Percentiles rank a stretch among this genome's conserved stretches.
These are phyloP conservation scores for Tetradesmus lagerheimii DNA, from an alignment of 139 green algal species.

Conservation along the genomic window DNA sequence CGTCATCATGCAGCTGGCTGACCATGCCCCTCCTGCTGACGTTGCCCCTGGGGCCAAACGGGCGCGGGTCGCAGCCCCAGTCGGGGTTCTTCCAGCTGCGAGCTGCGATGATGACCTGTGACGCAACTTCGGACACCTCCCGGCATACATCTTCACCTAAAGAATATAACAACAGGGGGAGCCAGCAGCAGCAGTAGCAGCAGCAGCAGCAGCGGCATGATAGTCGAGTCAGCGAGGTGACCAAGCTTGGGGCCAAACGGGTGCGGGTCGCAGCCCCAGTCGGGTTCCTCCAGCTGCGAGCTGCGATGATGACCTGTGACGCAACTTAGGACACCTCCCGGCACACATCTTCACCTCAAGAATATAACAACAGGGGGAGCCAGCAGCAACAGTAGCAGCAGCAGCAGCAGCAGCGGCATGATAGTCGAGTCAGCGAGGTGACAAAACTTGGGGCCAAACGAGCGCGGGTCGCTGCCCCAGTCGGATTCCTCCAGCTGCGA, in stretches of 20 bases:
- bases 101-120: conserved; percentile 12
- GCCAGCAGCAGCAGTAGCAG: no score
- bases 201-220: no score
- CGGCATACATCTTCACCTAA: no score
- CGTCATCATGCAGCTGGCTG: neutral
- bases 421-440: no score
- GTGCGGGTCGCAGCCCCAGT: neutral
- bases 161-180: no score
- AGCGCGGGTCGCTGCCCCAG: conserved; percentile 3
- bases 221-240: no score
- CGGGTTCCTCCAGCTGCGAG: conserved; percentile 41
- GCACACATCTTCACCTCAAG: no score
- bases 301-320: conserved; percentile 6
- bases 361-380: no score
- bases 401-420: no score
- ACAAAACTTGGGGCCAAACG: conserved; percentile 38
- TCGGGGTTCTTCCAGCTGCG: conserved; percentile 43
- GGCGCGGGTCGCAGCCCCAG: conserved; percentile 7
- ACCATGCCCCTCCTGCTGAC: conserved; percentile 37
- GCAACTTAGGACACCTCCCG: neutral
- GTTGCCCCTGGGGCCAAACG: conserved; percentile 29
- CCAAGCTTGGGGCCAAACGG: conserved; percentile 40
- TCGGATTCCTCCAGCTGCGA: conserved; percentile 39
- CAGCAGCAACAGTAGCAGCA: no score
- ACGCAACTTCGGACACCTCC: neutral